Evolutionary conservation across 805 yeast genomes (phyloP).

Genomic region (Kurtzmaniella cleridarum): DNA sequence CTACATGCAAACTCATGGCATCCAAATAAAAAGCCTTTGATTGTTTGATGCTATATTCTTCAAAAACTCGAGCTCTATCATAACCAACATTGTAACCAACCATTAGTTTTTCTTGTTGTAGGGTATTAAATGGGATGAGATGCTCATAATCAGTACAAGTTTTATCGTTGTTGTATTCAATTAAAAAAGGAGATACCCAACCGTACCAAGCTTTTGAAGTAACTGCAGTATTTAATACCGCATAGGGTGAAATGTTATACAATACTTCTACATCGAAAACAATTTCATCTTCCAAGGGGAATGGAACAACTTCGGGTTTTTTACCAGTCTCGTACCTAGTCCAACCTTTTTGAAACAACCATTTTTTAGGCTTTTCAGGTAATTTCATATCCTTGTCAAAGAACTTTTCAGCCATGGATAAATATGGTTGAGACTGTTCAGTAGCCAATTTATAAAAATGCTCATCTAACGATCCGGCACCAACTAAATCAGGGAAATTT

Average conservation of each 20-base stretch:
- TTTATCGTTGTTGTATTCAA: slow-evolving; percentile 41
- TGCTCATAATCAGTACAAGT: slow-evolving; percentile 44
- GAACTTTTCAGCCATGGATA: slow-evolving; percentile 44
- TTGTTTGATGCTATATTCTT: slow-evolving; percentile 68
- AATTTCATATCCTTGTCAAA: slow-evolving; percentile 21
- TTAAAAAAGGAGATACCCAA: slow-evolving; percentile 87
- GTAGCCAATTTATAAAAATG: slow-evolving; percentile 76
- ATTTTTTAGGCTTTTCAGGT: slow-evolving; percentile 40
- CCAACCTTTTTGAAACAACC: slow-evolving; percentile 77
- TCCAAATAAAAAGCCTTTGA: slow-evolving; percentile 79
- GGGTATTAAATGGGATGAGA: slow-evolving; percentile 68
- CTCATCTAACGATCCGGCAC: slow-evolving; percentile 63
- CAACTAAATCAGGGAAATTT: slow-evolving; percentile 67
- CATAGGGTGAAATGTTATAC: slow-evolving; percentile 67
- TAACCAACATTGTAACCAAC: slow-evolving; percentile 90
- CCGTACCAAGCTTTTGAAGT: slow-evolving; percentile 82
- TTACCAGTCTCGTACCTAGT: slow-evolving; percentile 55
- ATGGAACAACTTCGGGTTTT: slow-evolving; percentile 52
- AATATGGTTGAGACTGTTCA: slow-evolving; percentile 55
- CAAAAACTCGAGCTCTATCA: slow-evolving; percentile 81
- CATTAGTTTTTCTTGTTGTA: slow-evolving; percentile 46
- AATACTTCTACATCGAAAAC: slow-evolving; percentile 89
- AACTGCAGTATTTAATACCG: slow-evolving; percentile 77
- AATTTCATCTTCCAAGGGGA: slow-evolving; percentile 65
- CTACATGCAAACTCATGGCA: slow-evolving; percentile 89